Evolutionary conservation across 2,329 filamentous ascomycete genomes (phyloP), one percentile per base, ranked within the genome.

Genomic region (Neurospora sp.): DNA sequence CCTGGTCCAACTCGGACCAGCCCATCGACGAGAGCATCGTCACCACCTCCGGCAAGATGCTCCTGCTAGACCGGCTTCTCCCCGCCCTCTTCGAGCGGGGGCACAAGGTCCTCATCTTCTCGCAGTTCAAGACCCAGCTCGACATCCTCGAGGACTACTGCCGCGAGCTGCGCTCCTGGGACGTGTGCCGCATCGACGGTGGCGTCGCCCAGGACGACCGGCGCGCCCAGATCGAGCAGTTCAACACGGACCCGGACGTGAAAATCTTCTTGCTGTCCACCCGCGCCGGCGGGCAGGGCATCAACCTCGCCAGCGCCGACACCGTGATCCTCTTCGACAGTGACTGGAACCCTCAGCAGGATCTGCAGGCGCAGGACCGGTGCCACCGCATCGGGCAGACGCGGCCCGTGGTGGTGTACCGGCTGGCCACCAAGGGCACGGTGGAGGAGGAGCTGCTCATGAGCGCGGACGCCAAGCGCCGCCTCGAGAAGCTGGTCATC

Each of bases 321-420:
- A 97, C 95, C 0, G 95, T 97, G 11, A 91, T 98, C 66, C 84
- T 98, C 0, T 98, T 96, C 74, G 95, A 98, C 79, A 84, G 82
- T 2, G 87, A 97, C 76, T 97, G 95, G 89, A 99, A 99, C 75
- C 96, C 96, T 0, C 96, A 99, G 78, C 95, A 97, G 77, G 96
- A 99, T 79, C 84, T 99, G 0, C 96, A 99, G 77, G 96, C 96
- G 0, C 96, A 98, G 80, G 96, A 99, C 77, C 92, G 96, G 5
- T 93, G 92, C 0, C 96, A 99, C 78, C 89, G 96, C 12, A 98
- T 99, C 72, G 96, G 96, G 0, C 96, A 99, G 79, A 97, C 90
- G 0, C 87, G 90, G 2, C 96, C 96, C 0, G 96, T 99, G 0
- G 88, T 99, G 23, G 91, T 99, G 0, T 99, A 96, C 79, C 91